phyloP scores from a whole-genome alignment of 192 early-diverging fungal species.

The Backusella australiensis region DNA sequence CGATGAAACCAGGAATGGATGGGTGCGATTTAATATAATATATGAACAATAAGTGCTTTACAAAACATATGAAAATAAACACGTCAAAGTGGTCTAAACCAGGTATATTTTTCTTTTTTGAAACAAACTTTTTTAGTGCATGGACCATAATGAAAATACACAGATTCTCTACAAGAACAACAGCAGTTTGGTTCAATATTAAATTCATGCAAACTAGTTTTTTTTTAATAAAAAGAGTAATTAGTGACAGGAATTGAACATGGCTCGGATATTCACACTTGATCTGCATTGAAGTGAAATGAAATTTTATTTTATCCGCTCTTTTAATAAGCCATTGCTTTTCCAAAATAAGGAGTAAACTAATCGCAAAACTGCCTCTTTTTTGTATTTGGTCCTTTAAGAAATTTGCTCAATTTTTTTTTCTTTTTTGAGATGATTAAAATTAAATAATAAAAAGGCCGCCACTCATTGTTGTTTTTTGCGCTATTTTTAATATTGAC shows the following conservation, averaged over 20 bases:
- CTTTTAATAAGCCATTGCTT: background rate
- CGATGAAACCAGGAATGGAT: background rate
- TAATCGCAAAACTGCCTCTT: conserved; percentile 21
- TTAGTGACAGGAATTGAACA: no score
- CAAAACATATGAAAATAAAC: background rate
- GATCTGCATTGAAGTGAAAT: background rate
- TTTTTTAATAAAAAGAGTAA: no score
- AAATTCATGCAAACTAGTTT: background rate
- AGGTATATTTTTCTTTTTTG: background rate
- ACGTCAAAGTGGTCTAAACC: background rate
- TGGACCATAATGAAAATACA: background rate
- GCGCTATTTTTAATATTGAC: conserved; percentile 1
- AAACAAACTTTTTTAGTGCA: background rate
- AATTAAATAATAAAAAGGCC: background rate
- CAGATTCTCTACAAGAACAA: background rate
- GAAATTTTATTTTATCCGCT: background rate
- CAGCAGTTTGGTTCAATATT: background rate
- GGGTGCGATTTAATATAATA: background rate
- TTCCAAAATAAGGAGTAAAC: background rate
- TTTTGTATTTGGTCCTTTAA: background rate
- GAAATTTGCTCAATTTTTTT: background rate
- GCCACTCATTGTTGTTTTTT: background rate
- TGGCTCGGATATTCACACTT: background rate
- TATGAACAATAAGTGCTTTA: background rate
- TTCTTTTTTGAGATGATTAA: background rate